phyloP scores from a whole-genome alignment of 495 filamentous ascomycete genomes.

The Tuber microsphaerosporum region DNA sequence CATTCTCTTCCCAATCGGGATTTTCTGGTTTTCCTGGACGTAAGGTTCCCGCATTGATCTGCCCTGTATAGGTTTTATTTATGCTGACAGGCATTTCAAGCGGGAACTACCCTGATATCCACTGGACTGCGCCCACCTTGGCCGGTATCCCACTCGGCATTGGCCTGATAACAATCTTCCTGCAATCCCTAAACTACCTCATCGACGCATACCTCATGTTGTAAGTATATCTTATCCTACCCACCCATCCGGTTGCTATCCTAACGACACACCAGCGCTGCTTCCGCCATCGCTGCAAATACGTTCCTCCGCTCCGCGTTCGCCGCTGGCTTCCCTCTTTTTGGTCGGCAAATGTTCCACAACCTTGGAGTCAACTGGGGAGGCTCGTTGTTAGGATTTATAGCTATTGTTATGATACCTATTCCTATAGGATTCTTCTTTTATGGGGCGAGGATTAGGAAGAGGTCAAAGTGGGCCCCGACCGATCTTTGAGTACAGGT shows the following conservation, averaged over 20 bases:
- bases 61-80: neutral
- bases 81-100: conserved; percentile 7
- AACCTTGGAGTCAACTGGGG: conserved; percentile 73
- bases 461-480: conserved; percentile 62
- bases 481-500: conserved; percentile 36
- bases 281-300: conserved; percentile 81
- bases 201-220: conserved; percentile 86
- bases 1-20: conserved; percentile 58
- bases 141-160: conserved; percentile 57
- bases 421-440: conserved; percentile 64
- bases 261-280: conserved; percentile 49
- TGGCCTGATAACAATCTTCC: conserved; percentile 69
- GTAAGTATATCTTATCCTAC: conserved; percentile 45
- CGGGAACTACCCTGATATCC: conserved; percentile 48
- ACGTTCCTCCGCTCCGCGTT: conserved; percentile 75
- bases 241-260: conserved; percentile 7
- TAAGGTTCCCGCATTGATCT: conserved; percentile 41
- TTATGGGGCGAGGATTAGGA: conserved; percentile 58
- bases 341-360: conserved; percentile 68
- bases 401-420: conserved; percentile 62
- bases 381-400: conserved; percentile 64
- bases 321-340: conserved; percentile 75
- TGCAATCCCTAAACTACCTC: conserved; percentile 78
- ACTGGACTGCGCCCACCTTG: conserved; percentile 76
- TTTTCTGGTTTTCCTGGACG: conserved; percentile 64